These are phyloP conservation scores for Capsicum baccatum DNA, from an alignment of 257 asterid genomes.

Conservation along the genomic window DNA sequence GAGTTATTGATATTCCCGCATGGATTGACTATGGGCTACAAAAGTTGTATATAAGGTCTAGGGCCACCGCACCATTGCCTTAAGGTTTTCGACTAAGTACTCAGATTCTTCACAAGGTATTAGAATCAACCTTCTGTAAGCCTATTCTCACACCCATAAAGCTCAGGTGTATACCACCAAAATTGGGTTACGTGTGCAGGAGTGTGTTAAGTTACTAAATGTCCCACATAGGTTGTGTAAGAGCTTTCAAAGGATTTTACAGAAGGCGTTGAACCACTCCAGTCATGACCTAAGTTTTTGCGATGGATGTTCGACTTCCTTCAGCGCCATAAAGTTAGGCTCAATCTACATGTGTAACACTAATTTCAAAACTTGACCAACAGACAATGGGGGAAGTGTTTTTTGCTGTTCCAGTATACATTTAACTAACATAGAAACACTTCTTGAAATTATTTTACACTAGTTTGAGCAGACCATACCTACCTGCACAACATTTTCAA, in stretches of 20 bases:
- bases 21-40: slow-evolving; percentile 7
- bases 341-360: background rate
- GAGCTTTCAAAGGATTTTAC: slow-evolving; percentile 2
- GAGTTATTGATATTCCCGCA: background rate
- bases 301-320: background rate
- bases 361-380: slow-evolving; percentile 9
- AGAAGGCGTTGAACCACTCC: slow-evolving; percentile 12
- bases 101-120: slow-evolving; percentile 17
- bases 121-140: background rate
- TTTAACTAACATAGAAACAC: background rate
- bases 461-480: slow-evolving; percentile 26
- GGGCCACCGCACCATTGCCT: background rate
- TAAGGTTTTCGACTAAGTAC: background rate
- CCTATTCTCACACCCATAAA: slow-evolving; percentile 18
- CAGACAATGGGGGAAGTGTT: background rate
- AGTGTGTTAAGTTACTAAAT: background rate
- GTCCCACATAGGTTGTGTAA: slow-evolving; percentile 18
- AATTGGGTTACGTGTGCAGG: background rate
- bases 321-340: slow-evolving; percentile 14
- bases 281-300: background rate
- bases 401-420: background rate
- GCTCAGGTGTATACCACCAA: slow-evolving; percentile 12
- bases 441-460: slow-evolving; percentile 15
- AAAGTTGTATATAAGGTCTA: slow-evolving; percentile 22
- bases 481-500: slow-evolving; percentile 60